Evolutionary conservation across 192 early-diverging fungal genomes (phyloP), one percentile per base, ranked within the genome.

Genomic region (Jimgerdemannia flammicorona): DNA sequence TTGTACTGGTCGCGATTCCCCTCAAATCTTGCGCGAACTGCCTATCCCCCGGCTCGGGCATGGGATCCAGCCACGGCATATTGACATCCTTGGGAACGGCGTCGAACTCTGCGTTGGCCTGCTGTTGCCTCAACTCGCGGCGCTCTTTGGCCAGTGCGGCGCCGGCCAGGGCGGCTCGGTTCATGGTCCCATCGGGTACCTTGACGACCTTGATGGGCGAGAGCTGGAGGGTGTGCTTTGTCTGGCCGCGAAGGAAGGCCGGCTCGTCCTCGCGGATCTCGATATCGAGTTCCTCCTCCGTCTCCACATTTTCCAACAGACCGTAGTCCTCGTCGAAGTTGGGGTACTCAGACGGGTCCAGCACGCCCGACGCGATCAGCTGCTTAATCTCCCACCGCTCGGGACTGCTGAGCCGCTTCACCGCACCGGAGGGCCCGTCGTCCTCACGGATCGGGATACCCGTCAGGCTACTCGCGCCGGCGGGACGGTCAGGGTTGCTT

Each of bases 371-470:
- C 0, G 98, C 96, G 78, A 98, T 97, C 44, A 99, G 83, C 80
- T 99, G 98, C 81, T 98, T 96, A 73, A 98, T 91, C 81, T 99
- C 98, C 91, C 93, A 99, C 42, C 94, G 90, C 78, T 98, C 97
- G 0, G 96, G 96, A 9, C 96, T 98, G 9, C 96, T 92, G 73
- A 98, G 86, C 3, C 98, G 90, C 79, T 99, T 97, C 18, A 88
- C 77, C 19, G 82, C 82, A 8, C 80, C 75, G 40, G 69, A 78
- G 54, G 78, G 73, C 19, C 82, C 82, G n/a, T 84, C 76, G 3
- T 87, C 84, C 9, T 92, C 84, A 64, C 89, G 76, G 43, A 84
- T 71, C 0, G 82, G 80, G 9, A 82, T 76, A 44, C 69, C 40
- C 18, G 69, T 74, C 8, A 59, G 49, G 14, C 8, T 59, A 10